Evolutionary conservation across 2,329 filamentous ascomycete species (phyloP).

Genomic region (Saccharata proteae): DNA sequence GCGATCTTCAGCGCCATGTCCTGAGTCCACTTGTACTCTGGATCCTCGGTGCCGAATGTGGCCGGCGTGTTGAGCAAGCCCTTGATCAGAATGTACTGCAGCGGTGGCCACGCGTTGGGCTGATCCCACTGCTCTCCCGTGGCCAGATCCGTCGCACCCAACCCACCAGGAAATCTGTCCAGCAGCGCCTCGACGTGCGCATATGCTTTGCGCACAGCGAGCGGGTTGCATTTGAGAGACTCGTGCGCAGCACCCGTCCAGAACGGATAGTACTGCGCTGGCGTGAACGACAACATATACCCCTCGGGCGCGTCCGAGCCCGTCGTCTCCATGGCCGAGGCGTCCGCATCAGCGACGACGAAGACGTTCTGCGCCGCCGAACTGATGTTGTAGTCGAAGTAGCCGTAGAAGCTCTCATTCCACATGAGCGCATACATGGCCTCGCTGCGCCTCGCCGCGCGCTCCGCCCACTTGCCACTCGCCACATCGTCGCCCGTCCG

Average conservation of each 20-base stretch:
- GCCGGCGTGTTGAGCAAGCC: conserved; percentile 49
- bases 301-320: conserved; percentile 38
- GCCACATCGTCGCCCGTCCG: conserved; percentile 38
- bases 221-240: conserved; percentile 45
- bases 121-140: conserved; percentile 60
- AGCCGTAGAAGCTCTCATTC: conserved; percentile 50
- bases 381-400: conserved; percentile 60
- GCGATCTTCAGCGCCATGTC: conserved; percentile 45
- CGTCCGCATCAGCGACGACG: conserved; percentile 37
- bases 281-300: conserved; percentile 45
- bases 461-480: conserved; percentile 37
- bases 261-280: conserved; percentile 55
- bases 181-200: conserved; percentile 43
- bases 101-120: conserved; percentile 57
- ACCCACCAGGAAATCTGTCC: conserved; percentile 40
- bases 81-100: conserved; percentile 52
- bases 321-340: conserved; percentile 29
- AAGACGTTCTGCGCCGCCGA: conserved; percentile 44
- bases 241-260: conserved; percentile 53
- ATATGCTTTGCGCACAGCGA: conserved; percentile 44
- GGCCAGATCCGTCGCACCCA: conserved; percentile 49
- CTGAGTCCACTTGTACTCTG: conserved; percentile 42
- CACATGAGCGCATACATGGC: conserved; percentile 54
- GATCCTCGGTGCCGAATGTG: conserved; percentile 42
- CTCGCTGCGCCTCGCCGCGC: conserved; percentile 42